These are phyloP conservation scores for Paracorniculantispora psalliotae DNA, from an alignment of 2,329 filamentous ascomycete species.

Conservation along the genomic window DNA sequence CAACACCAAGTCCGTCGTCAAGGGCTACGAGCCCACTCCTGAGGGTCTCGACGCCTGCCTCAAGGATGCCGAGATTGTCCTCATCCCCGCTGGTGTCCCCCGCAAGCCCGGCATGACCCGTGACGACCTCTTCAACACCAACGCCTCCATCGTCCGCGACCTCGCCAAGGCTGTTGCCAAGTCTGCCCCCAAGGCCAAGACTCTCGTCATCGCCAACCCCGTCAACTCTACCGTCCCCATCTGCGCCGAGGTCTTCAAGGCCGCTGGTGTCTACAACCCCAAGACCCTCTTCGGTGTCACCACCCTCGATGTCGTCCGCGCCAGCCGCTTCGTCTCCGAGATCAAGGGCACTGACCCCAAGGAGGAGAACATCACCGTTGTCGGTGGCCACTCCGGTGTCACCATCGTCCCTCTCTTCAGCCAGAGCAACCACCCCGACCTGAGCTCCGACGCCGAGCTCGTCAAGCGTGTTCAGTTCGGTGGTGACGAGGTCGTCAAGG, in stretches of 20 bases:
- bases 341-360: constrained; percentile 85
- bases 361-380: constrained; percentile 90
- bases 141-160: constrained; percentile 98
- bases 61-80: constrained; percentile 84
- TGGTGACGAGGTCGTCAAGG: constrained; percentile 98
- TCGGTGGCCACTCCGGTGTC: constrained; percentile 95
- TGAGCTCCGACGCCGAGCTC: constrained; percentile 72
- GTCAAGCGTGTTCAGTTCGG: constrained; percentile 97
- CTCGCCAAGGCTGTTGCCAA: constrained; percentile 92
- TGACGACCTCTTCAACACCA: constrained; percentile 99
- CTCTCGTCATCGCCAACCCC: constrained; percentile 97
- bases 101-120: constrained; percentile 99
- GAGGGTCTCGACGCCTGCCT: constrained; percentile 73
- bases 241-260: constrained; percentile 94
- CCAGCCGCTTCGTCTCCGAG: constrained; percentile 95
- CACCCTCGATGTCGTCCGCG: constrained; percentile 97
- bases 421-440: constrained; percentile 82
- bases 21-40: constrained; percentile 76
- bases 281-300: constrained; percentile 99
- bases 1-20: constrained; percentile 97
- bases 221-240: constrained; percentile 99
- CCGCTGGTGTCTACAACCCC: constrained; percentile 93
- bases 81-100: constrained; percentile 97
- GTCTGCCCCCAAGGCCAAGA: constrained; percentile 83
- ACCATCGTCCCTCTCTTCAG: constrained; percentile 98